Evolutionary conservation across 2,329 filamentous ascomycete species (phyloP), one percentile per base, ranked within the genome.

Genomic region (Aspergillus melleus): DNA sequence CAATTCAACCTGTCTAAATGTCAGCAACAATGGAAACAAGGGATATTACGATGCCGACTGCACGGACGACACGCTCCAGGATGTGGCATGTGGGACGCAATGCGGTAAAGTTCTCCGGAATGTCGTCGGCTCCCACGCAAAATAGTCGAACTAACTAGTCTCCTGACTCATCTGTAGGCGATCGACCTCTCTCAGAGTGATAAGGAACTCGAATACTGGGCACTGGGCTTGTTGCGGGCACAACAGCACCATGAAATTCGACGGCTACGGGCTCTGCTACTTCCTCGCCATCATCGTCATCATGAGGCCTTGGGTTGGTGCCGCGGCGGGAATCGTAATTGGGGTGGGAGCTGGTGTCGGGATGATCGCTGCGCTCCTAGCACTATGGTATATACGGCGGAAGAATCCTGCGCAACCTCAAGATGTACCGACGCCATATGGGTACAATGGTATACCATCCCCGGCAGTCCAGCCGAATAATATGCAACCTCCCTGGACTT

Each of bases 21-120:
- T 24, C 16, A 30, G 30, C 3, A 2, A 3, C 4, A 26, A 56
- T 26, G 10, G 22, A 2, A 30, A 16, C 5, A 10, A 54, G 5
- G 49, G 51, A 24, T 63, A 59, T 32, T 61, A 63, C 42, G 52
- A 52, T 1, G 61, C 61, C 12, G 59, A 61, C 50, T 63, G 61
- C 53, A 63, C 61, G 0, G 56, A 59, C 30, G 49, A 55, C 20
- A 59, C 56, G 1, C 44, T 61, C 10, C 32, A 50, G 16, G 55
- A 61, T 46, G 46, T 56, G 8, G 51, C 29, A 24, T 61, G 61
- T 42, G 60, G 54, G 24, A 57, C 39, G 26, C 59, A 56, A 57
- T 61, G 59, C 32, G 59, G 56, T 61, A 55, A 59, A 46, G 36
- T n/a, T n/a, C 16, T 19, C 36, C 16, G 5, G 36, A 42, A n/a